Base-by-base conservation (phyloP, 2,329 filamentous ascomycete genomes). In the Fusarium goolgardi region DNA sequence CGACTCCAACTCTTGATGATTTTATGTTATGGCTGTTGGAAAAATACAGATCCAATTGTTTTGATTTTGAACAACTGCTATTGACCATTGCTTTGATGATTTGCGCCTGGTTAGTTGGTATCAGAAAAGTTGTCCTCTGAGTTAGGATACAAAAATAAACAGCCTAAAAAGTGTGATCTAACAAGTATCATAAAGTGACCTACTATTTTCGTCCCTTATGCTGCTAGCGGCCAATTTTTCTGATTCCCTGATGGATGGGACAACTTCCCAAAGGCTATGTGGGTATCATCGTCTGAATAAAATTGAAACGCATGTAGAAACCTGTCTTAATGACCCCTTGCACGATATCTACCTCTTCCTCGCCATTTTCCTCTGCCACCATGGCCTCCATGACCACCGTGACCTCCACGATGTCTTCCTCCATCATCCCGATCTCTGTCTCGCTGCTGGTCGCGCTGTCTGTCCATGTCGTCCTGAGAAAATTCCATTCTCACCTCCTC, bases 341-440 rank as follows among this genome's bases (percentile, higher is more conserved):
- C 78, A 46, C 80, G 75, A 53, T 78, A 82, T 27, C 79, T 73
- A 46, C 78, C 78, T 55, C 76, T 75, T 16, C 78, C 78, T 55
- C 78, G 75, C 78, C 80, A 80, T 65, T 78, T 79, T 16, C 79
- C 78, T 18, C 79, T 76, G 34, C 79, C 43, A n/a, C 61, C 62
- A 41, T 60, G 60, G 31, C 79, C 43, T 16, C 62, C 62, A 37
- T 61, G 60, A 9, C 62, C 47, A 23, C 62, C 76, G 44, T 78
- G 76, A 12, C 76, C 70, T 11, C 75, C 70, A 8, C 75, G 75
- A 46, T 77, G 76, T 43, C 78, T 72, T 5, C 76, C 67, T n/a
- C 67, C 75, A 16, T 77, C 78, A 34, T 70, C 67, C 16, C 67
- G 51, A 23, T 70, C 67, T 32, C 65, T 56, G 6, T 75, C 76